Evolutionary conservation across 2,329 filamentous ascomycete genomes (phyloP).

Genomic region (Berkeleyomyces rouxiae): DNA sequence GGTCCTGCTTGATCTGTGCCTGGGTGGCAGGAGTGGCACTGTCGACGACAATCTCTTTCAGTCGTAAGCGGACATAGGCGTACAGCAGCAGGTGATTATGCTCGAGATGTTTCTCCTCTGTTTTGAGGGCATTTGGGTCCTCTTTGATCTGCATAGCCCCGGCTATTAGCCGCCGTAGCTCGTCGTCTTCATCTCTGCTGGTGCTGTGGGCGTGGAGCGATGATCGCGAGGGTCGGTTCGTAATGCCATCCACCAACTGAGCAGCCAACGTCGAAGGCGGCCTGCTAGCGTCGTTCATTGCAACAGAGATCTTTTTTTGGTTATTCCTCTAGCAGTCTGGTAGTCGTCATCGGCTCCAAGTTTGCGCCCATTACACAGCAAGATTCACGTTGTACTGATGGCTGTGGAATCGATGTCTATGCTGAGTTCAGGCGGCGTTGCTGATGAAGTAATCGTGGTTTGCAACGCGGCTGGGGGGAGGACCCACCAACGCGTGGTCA

Average conservation of each 20-base stretch:
- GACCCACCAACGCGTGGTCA: neutral
- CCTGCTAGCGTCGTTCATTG: slow-evolving; percentile 17
- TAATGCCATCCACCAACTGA: slow-evolving; percentile 51
- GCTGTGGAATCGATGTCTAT: neutral
- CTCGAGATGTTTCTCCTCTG: slow-evolving; percentile 46
- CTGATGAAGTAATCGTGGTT: neutral
- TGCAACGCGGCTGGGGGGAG: neutral
- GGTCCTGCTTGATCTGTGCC: slow-evolving; percentile 20
- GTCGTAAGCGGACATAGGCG: slow-evolving; percentile 62
- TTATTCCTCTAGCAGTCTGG: neutral
- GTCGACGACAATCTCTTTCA: slow-evolving; percentile 43
- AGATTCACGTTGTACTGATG: neutral
- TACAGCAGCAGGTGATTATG: slow-evolving; percentile 78
- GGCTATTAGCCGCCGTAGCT: slow-evolving; percentile 53
- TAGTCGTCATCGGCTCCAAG: neutral
- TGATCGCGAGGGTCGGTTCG: neutral
- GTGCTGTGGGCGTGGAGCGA: slow-evolving; percentile 46
- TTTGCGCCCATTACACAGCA: neutral
- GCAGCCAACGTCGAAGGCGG: slow-evolving; percentile 74
- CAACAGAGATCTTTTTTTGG: neutral
- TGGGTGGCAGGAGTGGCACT: neutral
- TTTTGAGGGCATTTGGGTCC: slow-evolving; percentile 37
- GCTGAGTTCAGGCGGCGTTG: neutral
- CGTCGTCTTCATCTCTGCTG: slow-evolving; percentile 49
- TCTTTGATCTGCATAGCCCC: slow-evolving; percentile 39